Conservation (phyloP, 1,284 basidiomycete genomes). For the Mrakiaceae sp. region DNA sequence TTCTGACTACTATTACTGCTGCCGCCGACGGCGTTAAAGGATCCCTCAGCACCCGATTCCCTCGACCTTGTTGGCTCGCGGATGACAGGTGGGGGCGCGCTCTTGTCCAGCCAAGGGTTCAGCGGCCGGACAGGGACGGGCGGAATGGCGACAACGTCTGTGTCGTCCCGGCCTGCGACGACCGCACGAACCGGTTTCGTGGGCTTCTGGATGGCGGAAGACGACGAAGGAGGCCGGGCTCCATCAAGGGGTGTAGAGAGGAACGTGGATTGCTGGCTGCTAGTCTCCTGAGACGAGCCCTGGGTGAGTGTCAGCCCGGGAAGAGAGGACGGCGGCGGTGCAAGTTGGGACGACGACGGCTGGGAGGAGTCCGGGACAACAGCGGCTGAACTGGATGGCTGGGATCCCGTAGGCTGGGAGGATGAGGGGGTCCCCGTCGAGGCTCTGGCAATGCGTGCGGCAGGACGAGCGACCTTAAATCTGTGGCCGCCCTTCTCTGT, state of each 20-base stretch:
- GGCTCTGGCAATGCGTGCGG: background rate
- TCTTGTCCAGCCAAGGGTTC: background rate
- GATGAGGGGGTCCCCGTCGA: background rate
- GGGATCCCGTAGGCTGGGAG: background rate
- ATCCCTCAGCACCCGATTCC: background rate
- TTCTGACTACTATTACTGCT: background rate
- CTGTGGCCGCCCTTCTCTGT: constrained; percentile 10
- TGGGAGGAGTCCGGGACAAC: background rate
- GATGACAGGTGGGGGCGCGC: background rate
- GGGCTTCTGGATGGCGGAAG: background rate
- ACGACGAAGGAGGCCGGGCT: background rate
- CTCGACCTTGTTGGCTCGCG: background rate
- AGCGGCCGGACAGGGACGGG: background rate
- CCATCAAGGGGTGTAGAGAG: too few species aligned
- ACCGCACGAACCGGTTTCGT: background rate
- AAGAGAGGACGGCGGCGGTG: background rate
- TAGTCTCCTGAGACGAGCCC: too few species aligned
- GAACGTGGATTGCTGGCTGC: too few species aligned
- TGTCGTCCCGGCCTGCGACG: background rate
- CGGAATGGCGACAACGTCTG: background rate
- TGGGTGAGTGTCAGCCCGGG: background rate
- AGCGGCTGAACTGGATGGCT: background rate
- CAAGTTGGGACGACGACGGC: background rate
- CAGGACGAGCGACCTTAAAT: constrained; percentile 9
- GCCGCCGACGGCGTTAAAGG: too few species aligned